Conservation (phyloP, 1,139 yeast genomes). For the Saccharomycopsis phalli region DNA sequence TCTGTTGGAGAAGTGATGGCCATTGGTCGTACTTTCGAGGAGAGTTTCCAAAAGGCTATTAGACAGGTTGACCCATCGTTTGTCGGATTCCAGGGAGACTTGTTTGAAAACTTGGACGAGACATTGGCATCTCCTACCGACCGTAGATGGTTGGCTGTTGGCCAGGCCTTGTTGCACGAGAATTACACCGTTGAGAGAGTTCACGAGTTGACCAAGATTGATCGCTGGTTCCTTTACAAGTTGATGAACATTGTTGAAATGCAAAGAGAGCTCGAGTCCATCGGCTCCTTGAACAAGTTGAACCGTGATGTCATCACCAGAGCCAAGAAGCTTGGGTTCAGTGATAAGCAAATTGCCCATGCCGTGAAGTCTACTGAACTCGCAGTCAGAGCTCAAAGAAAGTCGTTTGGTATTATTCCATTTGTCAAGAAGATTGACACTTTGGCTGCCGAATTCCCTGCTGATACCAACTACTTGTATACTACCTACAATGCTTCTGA, state of each 20-base stretch:
- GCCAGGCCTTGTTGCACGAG: slow-evolving; percentile 89
- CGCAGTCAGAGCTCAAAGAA: slow-evolving; percentile 74
- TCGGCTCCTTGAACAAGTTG: slow-evolving; percentile 48
- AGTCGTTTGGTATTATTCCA: slow-evolving; percentile 72
- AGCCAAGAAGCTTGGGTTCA: slow-evolving; percentile 91
- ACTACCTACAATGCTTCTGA: slow-evolving; percentile 90
- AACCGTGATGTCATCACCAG: slow-evolving; percentile 62
- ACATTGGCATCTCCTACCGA: slow-evolving; percentile 88
- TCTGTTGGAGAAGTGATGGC: slow-evolving; percentile 99
- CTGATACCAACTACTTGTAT: slow-evolving; percentile 89
- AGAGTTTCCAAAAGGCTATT: slow-evolving; percentile 95
- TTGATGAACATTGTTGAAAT: slow-evolving; percentile 82
- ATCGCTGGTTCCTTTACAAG: slow-evolving; percentile 92
- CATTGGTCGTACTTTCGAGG: slow-evolving; percentile 95
- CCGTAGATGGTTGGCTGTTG: slow-evolving; percentile 97
- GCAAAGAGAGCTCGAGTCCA: slow-evolving; percentile 69
- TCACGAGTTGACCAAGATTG: slow-evolving; percentile 85
- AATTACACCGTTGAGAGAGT: slow-evolving; percentile 85
- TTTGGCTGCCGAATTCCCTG: slow-evolving; percentile 98
- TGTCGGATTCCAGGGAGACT: slow-evolving; percentile 79
- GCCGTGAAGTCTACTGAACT: slow-evolving; percentile 64
- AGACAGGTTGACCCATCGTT: slow-evolving; percentile 92
- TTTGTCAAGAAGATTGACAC: slow-evolving; percentile 96
- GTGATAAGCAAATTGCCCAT: slow-evolving; percentile 84
- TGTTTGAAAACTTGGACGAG: slow-evolving; percentile 68